Conservation (phyloP, 176 grass and related monocot genomes). For the Echinochloa phyllopogon region DNA sequence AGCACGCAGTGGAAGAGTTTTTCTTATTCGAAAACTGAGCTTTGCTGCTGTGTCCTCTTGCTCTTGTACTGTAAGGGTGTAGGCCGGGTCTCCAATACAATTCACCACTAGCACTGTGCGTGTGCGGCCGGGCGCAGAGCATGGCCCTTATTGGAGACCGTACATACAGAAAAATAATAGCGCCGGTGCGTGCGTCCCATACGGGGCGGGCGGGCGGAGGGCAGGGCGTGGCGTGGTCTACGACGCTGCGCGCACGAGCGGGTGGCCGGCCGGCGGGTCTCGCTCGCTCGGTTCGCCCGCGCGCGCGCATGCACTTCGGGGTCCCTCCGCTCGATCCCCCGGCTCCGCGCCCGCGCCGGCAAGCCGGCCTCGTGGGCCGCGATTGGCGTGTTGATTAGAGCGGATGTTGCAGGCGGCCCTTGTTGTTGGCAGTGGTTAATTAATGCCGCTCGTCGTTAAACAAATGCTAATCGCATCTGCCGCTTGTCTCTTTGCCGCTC, state of each 20-base stretch:
- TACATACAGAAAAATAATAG: not conserved
- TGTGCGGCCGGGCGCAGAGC: not conserved
- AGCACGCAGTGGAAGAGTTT: too few relatives aligned
- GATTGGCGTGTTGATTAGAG: constrained; percentile 34
- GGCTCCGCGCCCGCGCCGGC: constrained; percentile 50
- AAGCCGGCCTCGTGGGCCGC: constrained; percentile 47
- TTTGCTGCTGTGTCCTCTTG: not conserved
- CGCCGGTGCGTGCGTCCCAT: constrained; percentile 17
- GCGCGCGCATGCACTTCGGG: not conserved
- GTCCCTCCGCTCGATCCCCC: not conserved
- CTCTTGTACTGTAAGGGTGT: not conserved
- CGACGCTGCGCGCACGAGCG: constrained; percentile 62
- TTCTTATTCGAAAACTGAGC: not conserved
- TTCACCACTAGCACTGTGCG: not conserved
- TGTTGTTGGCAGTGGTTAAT: not conserved
- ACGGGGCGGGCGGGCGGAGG: not conserved
- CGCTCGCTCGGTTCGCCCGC: not conserved
- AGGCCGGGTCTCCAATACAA: not conserved
- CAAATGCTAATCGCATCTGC: constrained; percentile 32
- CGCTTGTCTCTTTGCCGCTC: constrained; percentile 14
- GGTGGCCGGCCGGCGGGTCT: not conserved
- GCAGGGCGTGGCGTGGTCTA: constrained; percentile 30
- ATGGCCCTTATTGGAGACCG: constrained; percentile 20
- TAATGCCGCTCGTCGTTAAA: not conserved
- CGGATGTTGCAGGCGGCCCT: not conserved